Base-by-base conservation (phyloP, 495 filamentous ascomycete genomes). In the Neurospora sp. region DNA sequence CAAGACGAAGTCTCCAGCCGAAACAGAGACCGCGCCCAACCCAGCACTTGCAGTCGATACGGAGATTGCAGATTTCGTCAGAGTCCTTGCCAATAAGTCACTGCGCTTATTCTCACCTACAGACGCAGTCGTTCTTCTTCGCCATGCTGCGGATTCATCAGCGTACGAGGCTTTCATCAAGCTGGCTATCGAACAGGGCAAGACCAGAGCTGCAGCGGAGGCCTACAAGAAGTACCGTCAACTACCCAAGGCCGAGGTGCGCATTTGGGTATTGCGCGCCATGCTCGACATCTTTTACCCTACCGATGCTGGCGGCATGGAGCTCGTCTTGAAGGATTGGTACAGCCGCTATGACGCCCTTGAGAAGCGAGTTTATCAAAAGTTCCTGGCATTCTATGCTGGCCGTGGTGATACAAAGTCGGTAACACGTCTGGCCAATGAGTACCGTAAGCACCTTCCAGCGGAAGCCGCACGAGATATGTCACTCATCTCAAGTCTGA, bases 241-340 rank as follows among this genome's bases (percentile, higher is more conserved):
- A 16, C 74, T 83, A 35, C 78, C 80, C 7, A 77, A 74, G 20
- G 44, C 69, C 10, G 31, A 54, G 27, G 42, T 75, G 31, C 37
- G 66, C 31, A 40, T 71, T 16, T 69, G 38, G 10, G 40, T 79
- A n/a, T 69, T 79, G 16, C 72, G 70, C 23, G 40, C 38, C 10
- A 75, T 80, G 74, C 12, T 77, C 11, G 75, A 83, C n/a, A 79
- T 80, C 72, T 81, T 85, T 72, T 81, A 83, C 71, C 73, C 77
- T 18, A 39, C 79, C 72, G 76, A 85, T 62, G 76, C 78, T 35
- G 76, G 75, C 7, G 87, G 84, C 4, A 82, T 91, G 73, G 82
- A 87, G 70, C 75, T 83, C 71, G 73, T 91, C n/a, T 80, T 87
- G 71, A 79, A 84, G 40, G 90, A 91, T 76, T 91, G 84, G 83